These are phyloP conservation scores for Claviceps sp. DNA, from an alignment of 2,329 filamentous ascomycete species.

Conservation along the genomic window DNA sequence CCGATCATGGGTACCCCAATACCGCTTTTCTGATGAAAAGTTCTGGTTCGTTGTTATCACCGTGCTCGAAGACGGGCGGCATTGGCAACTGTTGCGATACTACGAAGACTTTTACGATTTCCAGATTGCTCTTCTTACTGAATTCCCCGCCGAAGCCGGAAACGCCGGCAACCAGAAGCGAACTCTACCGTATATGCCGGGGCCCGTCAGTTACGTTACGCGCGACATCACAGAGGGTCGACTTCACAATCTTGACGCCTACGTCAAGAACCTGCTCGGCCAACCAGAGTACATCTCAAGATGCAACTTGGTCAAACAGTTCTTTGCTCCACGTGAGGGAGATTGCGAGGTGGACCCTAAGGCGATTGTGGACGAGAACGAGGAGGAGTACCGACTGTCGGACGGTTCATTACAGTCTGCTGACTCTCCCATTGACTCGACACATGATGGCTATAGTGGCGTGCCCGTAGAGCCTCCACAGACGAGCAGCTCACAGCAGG, in stretches of 20 bases:
- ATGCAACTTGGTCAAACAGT: constrained; percentile 72
- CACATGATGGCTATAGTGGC: constrained; percentile 39
- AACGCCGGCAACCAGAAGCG: constrained; percentile 68
- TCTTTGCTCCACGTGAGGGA: constrained; percentile 79
- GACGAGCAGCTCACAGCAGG: constrained; percentile 28
- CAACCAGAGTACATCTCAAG: constrained; percentile 76
- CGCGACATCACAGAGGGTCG: constrained; percentile 91
- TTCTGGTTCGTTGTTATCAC: constrained; percentile 98
- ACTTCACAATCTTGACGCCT: constrained; percentile 84
- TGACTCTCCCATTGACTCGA: constrained; percentile 46
- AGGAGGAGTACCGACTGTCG: constrained; percentile 68
- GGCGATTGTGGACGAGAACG: constrained; percentile 60
- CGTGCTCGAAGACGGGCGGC: constrained; percentile 73
- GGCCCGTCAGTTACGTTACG: constrained; percentile 95
- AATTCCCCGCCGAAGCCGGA: constrained; percentile 84
- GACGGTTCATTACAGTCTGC: constrained; percentile 55
- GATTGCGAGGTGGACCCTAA: constrained; percentile 85
- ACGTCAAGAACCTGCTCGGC: constrained; percentile 79
- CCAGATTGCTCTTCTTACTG: constrained; percentile 86
- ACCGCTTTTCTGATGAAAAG: constrained; percentile 93
- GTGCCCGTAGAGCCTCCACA: constrained; percentile 36
- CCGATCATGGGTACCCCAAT: constrained; percentile 74
- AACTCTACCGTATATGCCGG: constrained; percentile 91
- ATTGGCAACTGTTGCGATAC: constrained; percentile 87
- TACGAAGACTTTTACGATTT: constrained; percentile 99